Evolutionary conservation across 2,329 filamentous ascomycete genomes (phyloP).

Genomic region (Xylaria sp.): DNA sequence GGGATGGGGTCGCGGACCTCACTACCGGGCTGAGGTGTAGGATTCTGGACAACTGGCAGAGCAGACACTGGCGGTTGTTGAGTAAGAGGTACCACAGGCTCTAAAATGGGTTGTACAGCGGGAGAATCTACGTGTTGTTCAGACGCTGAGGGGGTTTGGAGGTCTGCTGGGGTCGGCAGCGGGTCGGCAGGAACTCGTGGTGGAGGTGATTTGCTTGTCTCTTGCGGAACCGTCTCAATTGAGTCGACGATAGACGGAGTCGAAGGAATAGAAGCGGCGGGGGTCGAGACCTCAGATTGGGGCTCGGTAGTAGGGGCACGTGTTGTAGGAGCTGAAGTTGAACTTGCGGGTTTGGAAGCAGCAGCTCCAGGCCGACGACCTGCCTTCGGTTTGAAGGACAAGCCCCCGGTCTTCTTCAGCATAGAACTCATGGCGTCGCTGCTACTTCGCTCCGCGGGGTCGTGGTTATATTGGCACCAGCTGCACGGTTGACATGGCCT

Average conservation of each 20-base stretch:
- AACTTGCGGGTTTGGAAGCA: slow-evolving; percentile 45
- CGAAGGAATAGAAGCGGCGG: slow-evolving; percentile 31
- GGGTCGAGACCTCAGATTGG: slow-evolving; percentile 30
- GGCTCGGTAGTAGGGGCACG: slow-evolving; percentile 43
- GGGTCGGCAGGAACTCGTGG: slow-evolving; percentile 15
- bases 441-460: slow-evolving; percentile 21
- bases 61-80: slow-evolving; percentile 20
- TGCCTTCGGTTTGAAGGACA: slow-evolving; percentile 77
- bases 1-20: slow-evolving; percentile 7
- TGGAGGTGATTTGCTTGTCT: not conserved
- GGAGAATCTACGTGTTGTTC: slow-evolving; percentile 12
- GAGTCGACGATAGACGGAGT: slow-evolving; percentile 37
- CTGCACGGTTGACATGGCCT: slow-evolving; percentile 34
- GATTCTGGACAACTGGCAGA: slow-evolving; percentile 21
- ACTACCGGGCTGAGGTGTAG: slow-evolving; percentile 15
- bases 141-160: slow-evolving; percentile 18
- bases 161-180: slow-evolving; percentile 18
- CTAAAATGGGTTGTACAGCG: slow-evolving; percentile 6
- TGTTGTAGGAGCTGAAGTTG: slow-evolving; percentile 41
- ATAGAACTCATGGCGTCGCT: slow-evolving; percentile 67
- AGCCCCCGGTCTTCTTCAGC: slow-evolving; percentile 72
- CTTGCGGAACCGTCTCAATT: slow-evolving; percentile 27
- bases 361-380: slow-evolving; percentile 63
- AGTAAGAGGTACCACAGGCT: slow-evolving; percentile 25
- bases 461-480: slow-evolving; percentile 32